phyloP scores from a whole-genome alignment of 306 rosid genomes.

The Cicer arietinum region DNA sequence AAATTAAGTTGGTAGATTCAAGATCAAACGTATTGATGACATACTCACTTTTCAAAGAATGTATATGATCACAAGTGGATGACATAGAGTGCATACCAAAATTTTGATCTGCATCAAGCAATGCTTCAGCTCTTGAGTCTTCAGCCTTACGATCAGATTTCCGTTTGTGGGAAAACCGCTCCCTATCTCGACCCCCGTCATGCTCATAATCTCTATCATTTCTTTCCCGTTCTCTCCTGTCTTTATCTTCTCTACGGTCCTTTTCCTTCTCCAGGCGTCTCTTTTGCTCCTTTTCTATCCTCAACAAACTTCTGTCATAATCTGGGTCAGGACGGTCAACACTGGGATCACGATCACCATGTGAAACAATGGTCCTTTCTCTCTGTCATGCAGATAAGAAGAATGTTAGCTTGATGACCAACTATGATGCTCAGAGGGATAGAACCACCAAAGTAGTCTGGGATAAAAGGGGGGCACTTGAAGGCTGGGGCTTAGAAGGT shows the following conservation, averaged over 20 bases:
- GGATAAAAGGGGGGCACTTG: background rate
- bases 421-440: constrained; percentile 39
- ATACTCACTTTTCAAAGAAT: constrained; percentile 78
- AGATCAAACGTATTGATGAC: constrained; percentile 31
- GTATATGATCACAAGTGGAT: constrained; percentile 74
- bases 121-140: constrained; percentile 73
- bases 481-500: background rate
- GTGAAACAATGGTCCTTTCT: constrained; percentile 69
- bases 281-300: constrained; percentile 80
- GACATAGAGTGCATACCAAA: constrained; percentile 70
- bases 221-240: constrained; percentile 71
- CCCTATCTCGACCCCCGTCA: constrained; percentile 74
- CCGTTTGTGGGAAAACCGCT: constrained; percentile 66
- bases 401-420: constrained; percentile 45
- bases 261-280: constrained; percentile 86
- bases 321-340: constrained; percentile 90
- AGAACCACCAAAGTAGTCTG: constrained; percentile 2
- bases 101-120: constrained; percentile 76
- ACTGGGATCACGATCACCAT: constrained; percentile 80
- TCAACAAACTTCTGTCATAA: constrained; percentile 69
- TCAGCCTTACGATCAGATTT: constrained; percentile 71
- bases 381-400: constrained; percentile 62
- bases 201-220: constrained; percentile 86
- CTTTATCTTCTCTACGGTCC: constrained; percentile 84
- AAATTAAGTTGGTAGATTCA: constrained; percentile 32